A percentile compares a stretch with the other conserved stretches of the same genome.
These are phyloP conservation scores for Auxenochlorella protothecoides DNA, from an alignment of 139 green algal genomes.

Conservation along the genomic window DNA sequence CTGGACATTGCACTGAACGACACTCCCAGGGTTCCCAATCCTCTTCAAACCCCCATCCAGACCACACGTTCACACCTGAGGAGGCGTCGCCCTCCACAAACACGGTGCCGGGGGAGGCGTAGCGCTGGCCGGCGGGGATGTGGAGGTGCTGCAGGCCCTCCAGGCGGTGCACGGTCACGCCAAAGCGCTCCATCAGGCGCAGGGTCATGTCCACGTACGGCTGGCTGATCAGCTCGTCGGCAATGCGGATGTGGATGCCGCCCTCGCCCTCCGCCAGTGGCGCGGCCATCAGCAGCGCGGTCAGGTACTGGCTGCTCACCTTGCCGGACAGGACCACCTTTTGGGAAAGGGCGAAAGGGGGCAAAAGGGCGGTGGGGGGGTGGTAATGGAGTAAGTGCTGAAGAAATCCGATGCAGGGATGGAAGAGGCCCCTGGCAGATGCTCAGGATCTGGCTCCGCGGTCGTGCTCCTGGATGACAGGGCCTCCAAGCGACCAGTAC, in stretches of 20 bases:
- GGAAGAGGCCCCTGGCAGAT: too few species aligned
- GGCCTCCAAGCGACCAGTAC: too few species aligned
- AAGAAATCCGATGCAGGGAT: too few species aligned
- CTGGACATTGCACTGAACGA: too few species aligned
- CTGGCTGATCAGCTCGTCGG: conserved; percentile 86
- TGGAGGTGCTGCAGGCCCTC: conserved; percentile 71
- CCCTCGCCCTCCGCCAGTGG: conserved; percentile 66
- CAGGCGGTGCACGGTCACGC: conserved; percentile 57
- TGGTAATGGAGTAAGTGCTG: background rate
- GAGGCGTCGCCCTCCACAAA: conserved; percentile 97
- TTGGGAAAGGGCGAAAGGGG: background rate
- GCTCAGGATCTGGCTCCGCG: too few species aligned
- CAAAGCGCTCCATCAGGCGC: conserved; percentile 93
- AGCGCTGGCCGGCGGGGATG: conserved; percentile 59
- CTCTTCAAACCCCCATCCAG: too few species aligned
- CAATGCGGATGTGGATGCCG: conserved; percentile 71
- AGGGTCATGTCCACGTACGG: conserved; percentile 99
- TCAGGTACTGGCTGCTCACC: conserved; percentile 91
- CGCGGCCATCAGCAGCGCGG: conserved; percentile 92
- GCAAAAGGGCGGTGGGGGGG: background rate
- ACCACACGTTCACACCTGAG: conserved; percentile 21
- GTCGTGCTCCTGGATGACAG: too few species aligned
- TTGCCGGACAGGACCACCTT: conserved; percentile 60
- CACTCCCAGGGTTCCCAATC: too few species aligned
- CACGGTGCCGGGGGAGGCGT: conserved; percentile 76